phyloP scores from a whole-genome alignment of 129 eudicot genomes.

The Dittrichia graveolens region DNA sequence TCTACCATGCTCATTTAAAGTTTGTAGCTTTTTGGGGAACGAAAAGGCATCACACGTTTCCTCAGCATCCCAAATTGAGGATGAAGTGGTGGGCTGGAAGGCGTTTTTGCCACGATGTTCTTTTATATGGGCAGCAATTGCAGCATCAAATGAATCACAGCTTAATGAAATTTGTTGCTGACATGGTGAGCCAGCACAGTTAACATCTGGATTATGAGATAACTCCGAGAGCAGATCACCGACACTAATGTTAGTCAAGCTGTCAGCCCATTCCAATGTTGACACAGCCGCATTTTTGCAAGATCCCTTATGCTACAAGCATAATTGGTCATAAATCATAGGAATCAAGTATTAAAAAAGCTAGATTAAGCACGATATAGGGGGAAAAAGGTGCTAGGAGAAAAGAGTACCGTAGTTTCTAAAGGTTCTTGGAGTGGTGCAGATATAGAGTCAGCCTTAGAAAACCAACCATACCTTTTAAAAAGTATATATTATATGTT shows the following conservation, averaged over 20 bases:
- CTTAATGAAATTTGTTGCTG: constrained; percentile 54
- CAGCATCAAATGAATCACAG: constrained; percentile 87
- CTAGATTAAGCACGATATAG: no score
- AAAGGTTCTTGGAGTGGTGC: constrained; percentile 21
- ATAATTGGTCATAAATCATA: no score
- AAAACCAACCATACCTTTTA: constrained; percentile 77
- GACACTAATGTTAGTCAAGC: constrained; percentile 69
- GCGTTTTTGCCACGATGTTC: constrained; percentile 20
- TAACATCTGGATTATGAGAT: constrained; percentile 40
- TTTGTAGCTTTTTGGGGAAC: constrained; percentile 40
- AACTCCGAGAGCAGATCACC: constrained; percentile 64
- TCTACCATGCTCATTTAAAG: not conserved
- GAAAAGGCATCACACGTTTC: constrained; percentile 88
- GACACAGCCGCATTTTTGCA: constrained; percentile 23
- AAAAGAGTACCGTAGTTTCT: not conserved
- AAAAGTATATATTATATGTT: not conserved
- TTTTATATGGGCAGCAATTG: constrained; percentile 80
- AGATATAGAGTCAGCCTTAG: not conserved
- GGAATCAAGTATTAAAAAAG: no score
- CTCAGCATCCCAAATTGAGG: constrained; percentile 80
- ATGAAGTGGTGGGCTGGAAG: constrained; percentile 35
- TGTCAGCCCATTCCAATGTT: constrained; percentile 78
- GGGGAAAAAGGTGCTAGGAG: no score
- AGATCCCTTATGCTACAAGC: no score
- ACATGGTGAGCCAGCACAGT: constrained; percentile 38